phyloP scores from a whole-genome alignment of 257 asterid species.

The Perilla frutescens region DNA sequence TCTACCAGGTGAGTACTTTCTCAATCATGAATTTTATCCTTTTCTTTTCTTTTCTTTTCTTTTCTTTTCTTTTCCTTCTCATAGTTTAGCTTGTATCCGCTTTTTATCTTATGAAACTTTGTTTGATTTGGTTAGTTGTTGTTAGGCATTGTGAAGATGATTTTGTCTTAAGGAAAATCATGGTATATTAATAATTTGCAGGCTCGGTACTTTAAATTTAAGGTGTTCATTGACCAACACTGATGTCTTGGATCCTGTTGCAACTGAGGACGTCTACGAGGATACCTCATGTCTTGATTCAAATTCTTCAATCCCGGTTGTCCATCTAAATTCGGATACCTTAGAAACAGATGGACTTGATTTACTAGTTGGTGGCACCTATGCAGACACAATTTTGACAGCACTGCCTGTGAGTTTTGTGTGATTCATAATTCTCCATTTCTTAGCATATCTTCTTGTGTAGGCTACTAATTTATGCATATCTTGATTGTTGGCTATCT shows the following conservation, averaged over 20 bases:
- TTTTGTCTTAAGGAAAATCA: background rate
- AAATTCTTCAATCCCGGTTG: constrained; percentile 59
- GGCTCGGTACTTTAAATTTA: constrained; percentile 49
- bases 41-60: background rate
- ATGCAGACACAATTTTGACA: constrained; percentile 78
- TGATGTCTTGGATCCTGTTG: constrained; percentile 60
- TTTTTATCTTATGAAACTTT: background rate
- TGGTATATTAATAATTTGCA: constrained; percentile 42
- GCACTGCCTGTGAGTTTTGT: constrained; percentile 69
- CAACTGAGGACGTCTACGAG: constrained; percentile 57
- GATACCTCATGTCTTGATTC: constrained; percentile 51
- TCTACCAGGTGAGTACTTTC: constrained; percentile 41
- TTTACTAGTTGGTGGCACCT: constrained; percentile 64
- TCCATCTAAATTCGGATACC: constrained; percentile 65
- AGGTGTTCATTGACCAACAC: constrained; percentile 71
- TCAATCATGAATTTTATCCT: background rate
- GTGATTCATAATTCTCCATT: constrained; percentile 13
- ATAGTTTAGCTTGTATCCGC: background rate
- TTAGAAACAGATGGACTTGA: constrained; percentile 76
- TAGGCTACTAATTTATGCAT: constrained; percentile 1
- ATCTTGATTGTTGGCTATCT: constrained; percentile 24
- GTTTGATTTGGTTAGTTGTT: constrained; percentile 14
- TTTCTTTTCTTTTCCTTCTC: background rate
- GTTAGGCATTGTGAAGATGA: background rate
- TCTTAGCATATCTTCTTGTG: background rate